Evolutionary conservation across 768 basidiomycete genomes (phyloP), one percentile per base, ranked within the genome.

Genomic region (Boletellus emodensis): DNA sequence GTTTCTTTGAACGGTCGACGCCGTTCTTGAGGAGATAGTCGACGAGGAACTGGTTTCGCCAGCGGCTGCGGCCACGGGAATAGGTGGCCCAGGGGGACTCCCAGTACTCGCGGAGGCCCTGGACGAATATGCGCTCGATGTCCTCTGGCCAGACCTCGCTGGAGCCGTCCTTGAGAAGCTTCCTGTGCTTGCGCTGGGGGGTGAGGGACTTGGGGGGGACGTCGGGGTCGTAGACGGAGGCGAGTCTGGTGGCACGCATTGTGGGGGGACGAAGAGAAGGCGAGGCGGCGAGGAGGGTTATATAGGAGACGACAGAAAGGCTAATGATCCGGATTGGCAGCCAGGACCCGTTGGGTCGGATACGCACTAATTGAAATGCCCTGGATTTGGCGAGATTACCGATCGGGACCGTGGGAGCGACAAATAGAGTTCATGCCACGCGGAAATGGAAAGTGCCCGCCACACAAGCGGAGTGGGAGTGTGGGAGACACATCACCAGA

Each of bases 11-110:
- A 37, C 89, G 83, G 24, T 76, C 76, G 63, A 91, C 79, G 48
- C 84, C 85, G 34, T 75, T 72, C 56, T 81, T 83, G 48, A 83
- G 75, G 52, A 91, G 80, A 61, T 87, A 85, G 56, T 90, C 87
- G 63, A 90, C 88, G 54, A 91, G 80, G 64, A 85, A 91, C 70
- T 90, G 87, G 70, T 90, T 90, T 45, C 88, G 80, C 85, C 85
- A 87, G 50, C 87, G 74, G 57, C 83, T 85, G 59, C 88, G 82
- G 30, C 88, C 87, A 18, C 85, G 82, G 28, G 85, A 85, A 64
- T 85, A 88, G 36, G 83, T 84, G 0, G 87, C 87, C 79, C 84
- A 88, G 1, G 86, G 87, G 0, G 87, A 87, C 24, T 83, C 79
- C 85, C 85, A 87, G 65, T 90, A 90, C 55, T 84, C 80, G 35